Evolutionary conservation across 192 early-diverging fungal genomes (phyloP).

Genomic region (Coemansia asiatica): DNA sequence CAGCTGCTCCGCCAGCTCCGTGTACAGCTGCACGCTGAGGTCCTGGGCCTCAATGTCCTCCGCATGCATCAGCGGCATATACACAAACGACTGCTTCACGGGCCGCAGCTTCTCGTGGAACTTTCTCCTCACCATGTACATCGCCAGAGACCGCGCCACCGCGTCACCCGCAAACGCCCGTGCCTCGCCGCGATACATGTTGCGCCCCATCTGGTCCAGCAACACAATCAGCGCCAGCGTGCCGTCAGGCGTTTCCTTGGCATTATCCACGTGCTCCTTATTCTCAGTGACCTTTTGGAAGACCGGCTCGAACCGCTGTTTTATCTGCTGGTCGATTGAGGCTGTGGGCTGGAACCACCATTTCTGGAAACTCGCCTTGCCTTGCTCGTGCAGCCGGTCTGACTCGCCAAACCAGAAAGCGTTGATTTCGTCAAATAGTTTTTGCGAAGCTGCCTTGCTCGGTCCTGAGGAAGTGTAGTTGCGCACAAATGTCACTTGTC

Average conservation of each 20-base stretch:
- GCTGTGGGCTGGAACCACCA: conserved; percentile 52
- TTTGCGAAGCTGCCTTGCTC: conserved; percentile 39
- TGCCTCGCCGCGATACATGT: conserved; percentile 61
- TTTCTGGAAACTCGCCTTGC: conserved; percentile 46
- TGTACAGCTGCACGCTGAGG: conserved; percentile 54
- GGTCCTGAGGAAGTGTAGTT: conserved; percentile 4
- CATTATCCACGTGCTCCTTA: conserved; percentile 36
- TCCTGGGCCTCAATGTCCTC: conserved; percentile 63
- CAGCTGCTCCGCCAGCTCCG: conserved; percentile 43
- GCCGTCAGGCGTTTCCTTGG: conserved; percentile 45
- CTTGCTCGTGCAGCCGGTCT: conserved; percentile 37
- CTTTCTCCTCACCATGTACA: conserved; percentile 54
- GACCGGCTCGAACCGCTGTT: conserved; percentile 18
- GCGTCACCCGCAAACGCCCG: conserved; percentile 59
- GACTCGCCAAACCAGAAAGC: conserved; percentile 53
- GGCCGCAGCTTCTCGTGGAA: conserved; percentile 56
- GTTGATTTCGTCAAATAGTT: conserved; percentile 39
- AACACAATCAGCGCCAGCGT: conserved; percentile 56
- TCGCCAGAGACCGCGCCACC: conserved; percentile 55
- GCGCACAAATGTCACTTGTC: conserved; percentile 5
- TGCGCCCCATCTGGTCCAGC: conserved; percentile 65
- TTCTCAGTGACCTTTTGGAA: conserved; percentile 16
- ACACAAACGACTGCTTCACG: conserved; percentile 57
- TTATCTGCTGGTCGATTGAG: conserved; percentile 40
- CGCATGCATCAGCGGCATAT: conserved; percentile 65